phyloP scores from a whole-genome alignment of 257 asterid species.

The Vinca minor region DNA sequence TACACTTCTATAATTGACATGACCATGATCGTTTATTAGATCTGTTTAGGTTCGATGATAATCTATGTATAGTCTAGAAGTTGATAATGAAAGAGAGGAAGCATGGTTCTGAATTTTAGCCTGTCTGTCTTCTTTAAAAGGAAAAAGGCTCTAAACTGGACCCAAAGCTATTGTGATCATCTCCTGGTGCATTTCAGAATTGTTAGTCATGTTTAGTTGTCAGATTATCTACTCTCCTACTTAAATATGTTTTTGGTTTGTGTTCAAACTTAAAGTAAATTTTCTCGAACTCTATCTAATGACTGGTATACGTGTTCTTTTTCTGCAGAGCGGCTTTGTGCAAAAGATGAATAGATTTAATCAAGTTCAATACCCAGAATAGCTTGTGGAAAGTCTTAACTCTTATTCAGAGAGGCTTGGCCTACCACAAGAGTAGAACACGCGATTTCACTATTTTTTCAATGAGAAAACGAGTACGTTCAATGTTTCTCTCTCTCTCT shows the following conservation, averaged over 20 bases:
- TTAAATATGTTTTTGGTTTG: too few species aligned
- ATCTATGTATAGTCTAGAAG: background rate
- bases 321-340: slow-evolving; percentile 59
- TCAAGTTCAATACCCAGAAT: slow-evolving; percentile 5
- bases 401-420: too few species aligned
- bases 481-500: too few species aligned
- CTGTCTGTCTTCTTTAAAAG: too few species aligned
- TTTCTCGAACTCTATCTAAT: slow-evolving; percentile 17
- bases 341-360: slow-evolving; percentile 28
- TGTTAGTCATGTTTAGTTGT: background rate
- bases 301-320: slow-evolving; percentile 9
- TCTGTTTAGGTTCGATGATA: background rate
- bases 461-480: too few species aligned
- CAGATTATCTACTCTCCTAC: background rate
- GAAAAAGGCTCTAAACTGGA: background rate
- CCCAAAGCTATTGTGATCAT: background rate
- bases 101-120: background rate
- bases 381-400: too few species aligned
- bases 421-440: too few species aligned
- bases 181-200: background rate
- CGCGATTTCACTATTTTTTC: too few species aligned
- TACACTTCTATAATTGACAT: background rate
- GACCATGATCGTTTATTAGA: background rate
- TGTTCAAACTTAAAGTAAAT: background rate
- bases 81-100: background rate